Conservation (phyloP, 345 rosid genomes). For the Rhodamnia rubescens region DNA sequence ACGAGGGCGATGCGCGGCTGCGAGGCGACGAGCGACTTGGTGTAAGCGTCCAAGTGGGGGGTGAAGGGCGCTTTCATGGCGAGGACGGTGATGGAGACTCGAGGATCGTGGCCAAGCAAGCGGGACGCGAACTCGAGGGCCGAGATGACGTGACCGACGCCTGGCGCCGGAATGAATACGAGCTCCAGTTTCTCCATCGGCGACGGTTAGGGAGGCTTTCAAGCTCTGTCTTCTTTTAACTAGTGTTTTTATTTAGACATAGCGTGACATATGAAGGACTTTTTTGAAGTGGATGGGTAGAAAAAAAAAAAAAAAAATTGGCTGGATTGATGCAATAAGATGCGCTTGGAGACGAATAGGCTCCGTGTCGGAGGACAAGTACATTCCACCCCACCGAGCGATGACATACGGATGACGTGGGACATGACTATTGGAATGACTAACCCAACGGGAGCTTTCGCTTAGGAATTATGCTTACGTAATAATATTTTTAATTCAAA, state of each 20-base stretch:
- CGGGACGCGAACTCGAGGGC: slow-evolving; percentile 33
- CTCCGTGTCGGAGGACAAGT: neutral
- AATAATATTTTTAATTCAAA: too few species aligned
- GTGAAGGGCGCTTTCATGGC: slow-evolving; percentile 1
- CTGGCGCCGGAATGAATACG: slow-evolving; percentile 18
- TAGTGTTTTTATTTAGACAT: neutral
- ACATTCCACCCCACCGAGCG: neutral
- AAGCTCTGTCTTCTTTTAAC: neutral
- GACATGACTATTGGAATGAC: neutral
- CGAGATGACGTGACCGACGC: slow-evolving; percentile 32
- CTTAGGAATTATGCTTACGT: too few species aligned
- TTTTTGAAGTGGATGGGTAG: neutral
- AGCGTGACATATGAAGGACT: neutral
- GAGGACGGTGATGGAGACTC: slow-evolving; percentile 15
- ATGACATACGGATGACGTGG: neutral
- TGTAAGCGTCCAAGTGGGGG: neutral
- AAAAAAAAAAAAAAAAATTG: neutral
- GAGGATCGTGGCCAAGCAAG: slow-evolving; percentile 19
- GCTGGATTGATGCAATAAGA: neutral
- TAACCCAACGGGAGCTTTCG: too few species aligned
- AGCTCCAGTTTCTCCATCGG: slow-evolving; percentile 18
- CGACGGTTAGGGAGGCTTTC: neutral
- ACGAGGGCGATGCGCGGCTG: slow-evolving; percentile 16
- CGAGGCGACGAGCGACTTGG: neutral
- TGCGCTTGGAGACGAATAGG: neutral